Conservation (phyloP, 768 basidiomycete genomes). For the Coprinopsis strossmayeri region DNA sequence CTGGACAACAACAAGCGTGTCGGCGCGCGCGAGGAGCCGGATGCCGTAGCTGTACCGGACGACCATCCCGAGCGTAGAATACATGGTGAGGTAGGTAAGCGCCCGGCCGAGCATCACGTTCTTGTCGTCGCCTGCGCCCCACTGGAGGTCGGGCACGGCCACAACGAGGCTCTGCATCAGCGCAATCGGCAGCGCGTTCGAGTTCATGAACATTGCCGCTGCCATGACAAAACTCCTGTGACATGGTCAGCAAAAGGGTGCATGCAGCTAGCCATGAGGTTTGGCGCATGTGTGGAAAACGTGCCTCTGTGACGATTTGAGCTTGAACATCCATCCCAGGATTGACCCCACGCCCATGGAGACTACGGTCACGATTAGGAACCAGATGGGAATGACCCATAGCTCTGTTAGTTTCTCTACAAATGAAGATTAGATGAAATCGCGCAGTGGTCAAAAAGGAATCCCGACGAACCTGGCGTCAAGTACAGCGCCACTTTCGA, state of each 20-base stretch:
- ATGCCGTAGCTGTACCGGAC: constrained; percentile 95
- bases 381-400: constrained; percentile 85
- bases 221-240: constrained; percentile 72
- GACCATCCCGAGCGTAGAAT: constrained; percentile 94
- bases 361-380: constrained; percentile 64
- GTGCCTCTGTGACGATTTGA: constrained; percentile 74
- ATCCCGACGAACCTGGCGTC: constrained; percentile 53
- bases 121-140: constrained; percentile 73
- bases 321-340: constrained; percentile 54
- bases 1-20: constrained; percentile 26
- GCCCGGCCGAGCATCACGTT: constrained; percentile 91
- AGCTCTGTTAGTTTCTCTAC: constrained; percentile 71
- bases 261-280: background rate
- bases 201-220: constrained; percentile 88
- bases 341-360: constrained; percentile 65
- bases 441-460: background rate
- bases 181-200: constrained; percentile 91
- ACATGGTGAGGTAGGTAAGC: constrained; percentile 83
- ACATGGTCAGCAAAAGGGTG: background rate
- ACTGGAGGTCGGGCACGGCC: constrained; percentile 76
- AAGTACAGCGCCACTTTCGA: constrained; percentile 94
- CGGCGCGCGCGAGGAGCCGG: constrained; percentile 69
- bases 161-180: constrained; percentile 87
- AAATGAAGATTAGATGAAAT: background rate
- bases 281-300: constrained; percentile 13